Evolutionary conservation across 257 asterid genomes (phyloP).

Genomic region (Penstemon eatonii): DNA sequence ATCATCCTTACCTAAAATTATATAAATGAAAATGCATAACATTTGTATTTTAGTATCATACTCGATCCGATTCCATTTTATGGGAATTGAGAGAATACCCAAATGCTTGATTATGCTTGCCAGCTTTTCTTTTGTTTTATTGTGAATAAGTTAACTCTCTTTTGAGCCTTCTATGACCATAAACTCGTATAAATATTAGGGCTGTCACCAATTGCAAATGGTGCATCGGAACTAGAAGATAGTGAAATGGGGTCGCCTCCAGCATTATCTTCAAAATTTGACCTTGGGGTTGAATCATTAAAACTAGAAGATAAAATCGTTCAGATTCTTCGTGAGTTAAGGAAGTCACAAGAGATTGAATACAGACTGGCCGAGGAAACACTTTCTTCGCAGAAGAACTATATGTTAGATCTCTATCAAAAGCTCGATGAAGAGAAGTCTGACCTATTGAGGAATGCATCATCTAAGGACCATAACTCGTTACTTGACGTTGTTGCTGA

Average conservation of each 20-base stretch:
- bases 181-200: neutral
- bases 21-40: too few relatives aligned
- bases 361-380: constrained; percentile 56
- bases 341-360: constrained; percentile 59
- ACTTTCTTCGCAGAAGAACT: constrained; percentile 51
- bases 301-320: constrained; percentile 37
- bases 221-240: neutral
- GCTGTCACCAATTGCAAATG: neutral
- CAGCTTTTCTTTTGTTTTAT: neutral
- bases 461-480: constrained; percentile 36
- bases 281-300: constrained; percentile 29
- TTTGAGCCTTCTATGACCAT: neutral
- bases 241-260: constrained; percentile 2
- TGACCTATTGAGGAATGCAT: constrained; percentile 34
- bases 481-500: constrained; percentile 43
- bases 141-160: neutral
- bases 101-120: constrained; percentile 5
- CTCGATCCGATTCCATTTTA: too few relatives aligned
- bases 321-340: constrained; percentile 37
- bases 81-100: neutral
- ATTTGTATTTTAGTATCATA: neutral
- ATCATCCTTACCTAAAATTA: too few relatives aligned
- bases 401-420: constrained; percentile 47
- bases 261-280: constrained; percentile 38
- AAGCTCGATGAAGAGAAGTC: constrained; percentile 56